These are phyloP conservation scores for Inga oerstediana DNA, from an alignment of 306 rosid genomes.

Conservation along the genomic window DNA sequence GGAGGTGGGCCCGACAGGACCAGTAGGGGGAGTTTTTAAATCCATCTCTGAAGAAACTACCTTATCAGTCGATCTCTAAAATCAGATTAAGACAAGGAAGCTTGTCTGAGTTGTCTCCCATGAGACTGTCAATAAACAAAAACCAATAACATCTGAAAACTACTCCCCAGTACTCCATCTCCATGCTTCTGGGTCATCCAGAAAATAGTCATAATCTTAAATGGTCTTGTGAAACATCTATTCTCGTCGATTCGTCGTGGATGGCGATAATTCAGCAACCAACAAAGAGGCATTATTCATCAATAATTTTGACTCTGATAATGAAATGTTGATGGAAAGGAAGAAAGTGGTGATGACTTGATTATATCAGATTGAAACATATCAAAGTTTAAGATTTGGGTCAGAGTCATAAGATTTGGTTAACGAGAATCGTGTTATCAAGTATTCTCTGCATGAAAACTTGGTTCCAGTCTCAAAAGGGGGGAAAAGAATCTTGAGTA, in stretches of 20 bases:
- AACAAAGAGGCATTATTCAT: background rate
- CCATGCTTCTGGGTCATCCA: background rate
- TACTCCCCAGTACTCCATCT: background rate
- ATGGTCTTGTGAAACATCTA: background rate
- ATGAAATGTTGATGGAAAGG: background rate
- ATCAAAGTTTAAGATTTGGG: background rate
- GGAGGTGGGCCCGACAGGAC: background rate
- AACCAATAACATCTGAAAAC: background rate
- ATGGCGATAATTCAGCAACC: background rate
- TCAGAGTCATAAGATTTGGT: no score
- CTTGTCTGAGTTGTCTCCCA: background rate
- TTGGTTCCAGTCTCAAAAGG: no score
- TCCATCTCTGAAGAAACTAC: background rate
- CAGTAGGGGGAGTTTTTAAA: no score
- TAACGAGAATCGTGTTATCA: no score
- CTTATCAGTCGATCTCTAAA: background rate
- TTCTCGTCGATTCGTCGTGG: background rate
- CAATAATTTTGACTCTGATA: background rate
- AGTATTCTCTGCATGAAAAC: no score
- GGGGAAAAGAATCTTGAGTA: no score
- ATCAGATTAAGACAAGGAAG: background rate
- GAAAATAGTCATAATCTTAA: background rate
- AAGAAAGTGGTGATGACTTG: background rate
- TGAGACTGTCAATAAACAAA: background rate
- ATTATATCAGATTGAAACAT: background rate